These are phyloP conservation scores for Abortiporus biennis DNA, from an alignment of 1,284 basidiomycete genomes.

Conservation along the genomic window DNA sequence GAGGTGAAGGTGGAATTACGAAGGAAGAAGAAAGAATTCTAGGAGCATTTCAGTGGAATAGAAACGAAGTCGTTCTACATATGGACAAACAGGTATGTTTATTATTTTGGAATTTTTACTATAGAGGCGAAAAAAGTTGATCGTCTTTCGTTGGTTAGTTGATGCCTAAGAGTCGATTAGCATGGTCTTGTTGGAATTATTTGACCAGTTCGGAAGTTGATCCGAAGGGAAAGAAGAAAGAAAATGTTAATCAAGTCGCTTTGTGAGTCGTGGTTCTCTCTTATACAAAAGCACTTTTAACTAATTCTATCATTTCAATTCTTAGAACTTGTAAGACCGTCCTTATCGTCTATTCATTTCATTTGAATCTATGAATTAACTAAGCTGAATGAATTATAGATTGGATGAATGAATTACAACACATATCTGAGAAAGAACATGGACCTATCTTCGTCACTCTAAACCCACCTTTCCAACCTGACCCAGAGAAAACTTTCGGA, in stretches of 20 bases:
- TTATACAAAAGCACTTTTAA: too few species aligned
- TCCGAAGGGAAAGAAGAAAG: slow-evolving; percentile 30
- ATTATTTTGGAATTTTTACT: too few species aligned
- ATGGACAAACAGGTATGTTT: slow-evolving; percentile 44
- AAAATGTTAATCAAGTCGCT: slow-evolving; percentile 56
- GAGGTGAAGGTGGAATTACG: slow-evolving; percentile 32
- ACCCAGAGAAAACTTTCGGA: slow-evolving; percentile 39
- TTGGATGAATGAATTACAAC: slow-evolving; percentile 78
- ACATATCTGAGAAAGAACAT: slow-evolving; percentile 49
- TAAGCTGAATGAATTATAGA: slow-evolving; percentile 31
- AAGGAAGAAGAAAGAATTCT: slow-evolving; percentile 54
- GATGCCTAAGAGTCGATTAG: slow-evolving; percentile 55
- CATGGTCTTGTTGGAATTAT: slow-evolving; percentile 79
- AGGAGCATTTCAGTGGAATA: slow-evolving; percentile 59
- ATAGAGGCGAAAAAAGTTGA: too few species aligned
- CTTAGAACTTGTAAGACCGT: slow-evolving; percentile 12
- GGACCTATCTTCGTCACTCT: slow-evolving; percentile 76
- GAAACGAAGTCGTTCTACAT: slow-evolving; percentile 70
- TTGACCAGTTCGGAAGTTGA: slow-evolving; percentile 44
- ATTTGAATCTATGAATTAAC: slow-evolving; percentile 9
- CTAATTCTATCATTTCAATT: slow-evolving; percentile 2
- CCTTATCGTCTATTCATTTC: background rate
- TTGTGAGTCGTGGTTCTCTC: slow-evolving; percentile 47
- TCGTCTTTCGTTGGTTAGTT: too few species aligned
- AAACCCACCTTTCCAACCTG: slow-evolving; percentile 67